Evolutionary conservation across 345 rosid genomes (phyloP), one percentile per base, ranked within the genome.

Genomic region (Excoecaria agallocha): DNA sequence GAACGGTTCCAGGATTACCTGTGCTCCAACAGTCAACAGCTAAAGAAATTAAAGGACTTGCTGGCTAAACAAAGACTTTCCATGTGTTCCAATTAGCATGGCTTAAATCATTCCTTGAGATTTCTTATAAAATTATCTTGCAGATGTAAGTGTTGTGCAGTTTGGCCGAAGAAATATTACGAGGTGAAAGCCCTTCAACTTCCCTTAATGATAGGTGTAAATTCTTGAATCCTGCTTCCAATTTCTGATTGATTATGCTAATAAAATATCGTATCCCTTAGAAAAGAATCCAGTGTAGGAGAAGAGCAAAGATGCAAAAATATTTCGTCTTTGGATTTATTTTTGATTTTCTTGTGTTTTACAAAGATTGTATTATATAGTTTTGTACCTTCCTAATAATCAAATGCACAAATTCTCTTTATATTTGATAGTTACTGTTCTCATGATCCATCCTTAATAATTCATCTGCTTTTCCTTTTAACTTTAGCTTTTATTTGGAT

Each of bases 51-150:
- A 19, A 93, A 84, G 79, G 93, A 89, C 54, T 71, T 90, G 73
- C 82, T 91, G n/a, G 78, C 79, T 9, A 95, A 87, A 84, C 99
- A 89, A 81, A 86, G 90, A 45, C 81, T 83, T 48, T 87, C 96
- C 66, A 66, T 91, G 73, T 94, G 96, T 79, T 86, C 89, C 59
- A 82, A 92, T 6, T 84, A 83, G 60, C 60, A 24, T 30, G 6
- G 24, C n/a, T n/a, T n/a, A n/a, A n/a, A n/a, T n/a, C n/a, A n/a
- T n/a, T n/a, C n/a, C n/a, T n/a, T n/a, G n/a, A n/a, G n/a, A n/a
- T n/a, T n/a, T n/a, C n/a, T n/a, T n/a, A n/a, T n/a, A n/a, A n/a
- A n/a, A n/a, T n/a, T n/a, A 20, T 50, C 51, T 22, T 19, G 49
- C 9, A n/a, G 13, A 30, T 59, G 67, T 71, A 25, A 60, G 11